Percentiles rank a stretch among this genome's conserved stretches.
phyloP scores from a whole-genome alignment of 371 early-diverging fungal species.

The Apophysomyces trapeziformis region DNA sequence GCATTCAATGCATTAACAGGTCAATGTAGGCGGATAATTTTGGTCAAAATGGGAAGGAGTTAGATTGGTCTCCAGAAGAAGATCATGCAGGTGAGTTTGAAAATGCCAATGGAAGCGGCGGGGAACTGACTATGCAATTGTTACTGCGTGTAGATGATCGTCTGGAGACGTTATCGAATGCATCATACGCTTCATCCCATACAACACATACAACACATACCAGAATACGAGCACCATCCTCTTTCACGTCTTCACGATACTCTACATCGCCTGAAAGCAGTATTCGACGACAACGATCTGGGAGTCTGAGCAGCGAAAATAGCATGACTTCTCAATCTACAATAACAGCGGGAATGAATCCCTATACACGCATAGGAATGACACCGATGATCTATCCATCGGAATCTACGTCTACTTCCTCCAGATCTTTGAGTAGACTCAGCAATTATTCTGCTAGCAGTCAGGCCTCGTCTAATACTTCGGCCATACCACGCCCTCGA shows the following conservation, averaged over 20 bases:
- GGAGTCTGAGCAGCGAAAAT: constrained; percentile 52
- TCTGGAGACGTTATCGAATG: neutral
- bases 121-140: neutral
- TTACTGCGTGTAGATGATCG: neutral
- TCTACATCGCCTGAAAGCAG: constrained; percentile 12
- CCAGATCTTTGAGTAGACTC: constrained; percentile 42
- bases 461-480: constrained; percentile 9
- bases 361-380: constrained; percentile 41
- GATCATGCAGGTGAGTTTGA: neutral
- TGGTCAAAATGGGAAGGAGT: constrained; percentile 1
- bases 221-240: constrained; percentile 13
- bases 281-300: constrained; percentile 28
- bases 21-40: constrained; percentile 1
- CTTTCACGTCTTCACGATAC: constrained; percentile 6
- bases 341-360: constrained; percentile 27
- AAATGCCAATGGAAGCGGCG: neutral
- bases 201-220: constrained; percentile 12
- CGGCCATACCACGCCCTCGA: constrained; percentile 15
- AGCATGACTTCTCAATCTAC: constrained; percentile 50
- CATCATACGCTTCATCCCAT: constrained; percentile 9
- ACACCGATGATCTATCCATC: constrained; percentile 39
- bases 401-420: constrained; percentile 47
- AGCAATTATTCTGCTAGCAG: constrained; percentile 47
- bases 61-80: constrained; percentile 23
- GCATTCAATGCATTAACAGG: neutral